phyloP scores from a whole-genome alignment of 768 basidiomycete species.

The Pilatotrama ljubarskyi region DNA sequence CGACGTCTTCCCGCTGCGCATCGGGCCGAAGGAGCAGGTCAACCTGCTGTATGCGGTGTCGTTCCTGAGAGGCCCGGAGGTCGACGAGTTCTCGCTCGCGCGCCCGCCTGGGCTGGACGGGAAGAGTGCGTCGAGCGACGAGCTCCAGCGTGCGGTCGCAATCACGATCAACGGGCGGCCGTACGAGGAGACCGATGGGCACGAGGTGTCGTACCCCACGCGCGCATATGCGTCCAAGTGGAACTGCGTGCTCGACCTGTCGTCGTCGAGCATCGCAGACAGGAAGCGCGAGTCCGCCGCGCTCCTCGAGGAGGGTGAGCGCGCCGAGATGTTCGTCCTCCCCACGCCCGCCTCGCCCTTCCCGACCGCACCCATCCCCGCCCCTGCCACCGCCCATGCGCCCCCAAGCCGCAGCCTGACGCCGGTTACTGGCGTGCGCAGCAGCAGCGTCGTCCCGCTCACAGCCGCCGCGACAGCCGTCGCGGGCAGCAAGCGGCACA shows the following conservation, averaged over 20 bases:
- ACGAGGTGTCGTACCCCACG: slow-evolving; percentile 56
- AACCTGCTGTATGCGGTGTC: slow-evolving; percentile 90
- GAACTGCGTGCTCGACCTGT: slow-evolving; percentile 89
- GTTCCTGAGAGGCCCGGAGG: slow-evolving; percentile 67
- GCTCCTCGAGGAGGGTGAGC: neutral
- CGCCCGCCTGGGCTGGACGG: slow-evolving; percentile 19
- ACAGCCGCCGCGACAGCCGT: slow-evolving; percentile 42
- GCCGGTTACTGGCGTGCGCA: slow-evolving; percentile 28
- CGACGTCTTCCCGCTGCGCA: slow-evolving; percentile 65
- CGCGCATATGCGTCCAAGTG: slow-evolving; percentile 79
- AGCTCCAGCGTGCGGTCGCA: slow-evolving; percentile 73
- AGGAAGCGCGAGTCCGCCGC: slow-evolving; percentile 22
- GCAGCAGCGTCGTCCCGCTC: slow-evolving; percentile 35
- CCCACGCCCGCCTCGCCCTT: slow-evolving; percentile 76
- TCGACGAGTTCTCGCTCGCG: slow-evolving; percentile 42
- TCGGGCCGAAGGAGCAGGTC: slow-evolving; percentile 78
- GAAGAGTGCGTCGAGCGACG: slow-evolving; percentile 26
- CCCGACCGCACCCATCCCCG: slow-evolving; percentile 40
- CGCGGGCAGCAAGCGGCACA: slow-evolving; percentile 61
- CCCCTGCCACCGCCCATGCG: slow-evolving; percentile 47
- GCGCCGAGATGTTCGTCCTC: slow-evolving; percentile 15
- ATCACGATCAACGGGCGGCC: slow-evolving; percentile 82
- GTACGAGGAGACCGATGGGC: slow-evolving; percentile 33
- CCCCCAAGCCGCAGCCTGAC: slow-evolving; percentile 20
- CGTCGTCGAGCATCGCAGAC: slow-evolving; percentile 33